Base-by-base conservation (phyloP, 2,329 filamentous ascomycete genomes). In the Colletotrichum chlorophyti region DNA sequence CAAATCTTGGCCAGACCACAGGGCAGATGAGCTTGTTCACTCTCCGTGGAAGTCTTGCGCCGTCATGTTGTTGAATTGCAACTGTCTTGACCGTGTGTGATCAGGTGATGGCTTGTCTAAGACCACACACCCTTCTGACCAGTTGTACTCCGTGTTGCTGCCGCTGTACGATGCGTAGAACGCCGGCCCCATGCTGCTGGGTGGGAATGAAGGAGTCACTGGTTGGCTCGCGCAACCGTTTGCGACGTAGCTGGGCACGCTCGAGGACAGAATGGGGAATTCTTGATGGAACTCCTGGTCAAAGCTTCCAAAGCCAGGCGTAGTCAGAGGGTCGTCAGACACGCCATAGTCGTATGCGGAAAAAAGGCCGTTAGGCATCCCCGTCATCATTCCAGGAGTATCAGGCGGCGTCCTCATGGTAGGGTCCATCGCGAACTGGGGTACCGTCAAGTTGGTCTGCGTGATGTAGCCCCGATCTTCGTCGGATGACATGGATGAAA, bases 361-460 rank as follows among this genome's bases (percentile, higher is more conserved):
- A 9, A 75, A 75, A 55, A 77, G 74, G n/a, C 74, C 65, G 46
- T 72, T 71, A 48, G 75, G 74, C 38, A 78, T 70, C 50, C 73
- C 72, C 26, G 75, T 70, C 60, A 79, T 68, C 31, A 83, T 65
- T 14, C 80, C 80, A 0, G 82, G 82, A 1, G 82, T 84, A 5
- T 76, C 78, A 3, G 82, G 82, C 12, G 82, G 82, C 6, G 82
- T 84, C 64, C 80, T 80, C 45, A 83, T 70, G 15, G 77, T 78
- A 17, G 76, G 71, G 60, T 82, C 78, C 19, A 64, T 55, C 50
- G 70, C 68, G 10, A 69, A 57, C 6, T 69, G 59, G 11, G 53
- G 68, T 23, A 63, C 60, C 41, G 66, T 64, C 11, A 67, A 58
- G 24, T 47, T 65, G 26, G 59, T 47, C 11, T 59, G 49, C 61